These are phyloP conservation scores for Adansonia rubrostipa DNA, from an alignment of 441 rosid genomes.

Conservation along the genomic window DNA sequence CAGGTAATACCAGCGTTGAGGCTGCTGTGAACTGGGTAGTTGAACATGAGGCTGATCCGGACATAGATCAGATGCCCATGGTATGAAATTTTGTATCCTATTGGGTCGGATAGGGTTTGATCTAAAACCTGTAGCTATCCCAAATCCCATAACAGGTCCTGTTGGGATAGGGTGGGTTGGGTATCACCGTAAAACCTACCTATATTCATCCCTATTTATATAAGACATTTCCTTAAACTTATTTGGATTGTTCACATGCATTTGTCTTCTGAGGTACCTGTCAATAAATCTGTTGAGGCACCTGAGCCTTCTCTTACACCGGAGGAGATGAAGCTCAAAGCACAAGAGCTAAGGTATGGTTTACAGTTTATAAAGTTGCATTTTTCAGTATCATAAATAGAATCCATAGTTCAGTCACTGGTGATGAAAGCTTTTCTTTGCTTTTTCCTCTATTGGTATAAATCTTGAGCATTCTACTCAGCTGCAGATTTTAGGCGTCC, in stretches of 20 bases:
- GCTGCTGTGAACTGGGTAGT: conserved; percentile 97
- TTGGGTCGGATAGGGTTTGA: not conserved
- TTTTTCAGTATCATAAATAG: conserved; percentile 3
- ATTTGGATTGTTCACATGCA: conserved; percentile 8
- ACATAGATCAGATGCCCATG: conserved; percentile 89
- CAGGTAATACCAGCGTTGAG: conserved; percentile 86
- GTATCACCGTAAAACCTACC: not conserved
- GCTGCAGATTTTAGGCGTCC: not conserved
- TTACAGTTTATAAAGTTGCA: not conserved
- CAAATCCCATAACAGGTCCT: not conserved
- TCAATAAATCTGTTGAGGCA: conserved; percentile 59
- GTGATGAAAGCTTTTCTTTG: not conserved
- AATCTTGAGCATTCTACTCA: not conserved
- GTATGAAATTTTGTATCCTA: conserved; percentile 40
- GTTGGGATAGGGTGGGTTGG: not conserved
- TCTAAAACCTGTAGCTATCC: conserved; percentile 12
- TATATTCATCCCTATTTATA: not conserved
- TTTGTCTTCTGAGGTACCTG: conserved; percentile 58
- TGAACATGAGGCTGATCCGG: conserved; percentile 93
- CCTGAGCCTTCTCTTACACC: conserved; percentile 83
- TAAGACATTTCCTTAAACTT: not conserved
- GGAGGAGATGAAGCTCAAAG: conserved; percentile 87
- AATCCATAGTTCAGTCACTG: not conserved
- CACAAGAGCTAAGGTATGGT: conserved; percentile 84
- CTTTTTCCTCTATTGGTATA: not conserved